Base-by-base conservation (phyloP, 805 yeast species). In the Lipomyces orientalis region DNA sequence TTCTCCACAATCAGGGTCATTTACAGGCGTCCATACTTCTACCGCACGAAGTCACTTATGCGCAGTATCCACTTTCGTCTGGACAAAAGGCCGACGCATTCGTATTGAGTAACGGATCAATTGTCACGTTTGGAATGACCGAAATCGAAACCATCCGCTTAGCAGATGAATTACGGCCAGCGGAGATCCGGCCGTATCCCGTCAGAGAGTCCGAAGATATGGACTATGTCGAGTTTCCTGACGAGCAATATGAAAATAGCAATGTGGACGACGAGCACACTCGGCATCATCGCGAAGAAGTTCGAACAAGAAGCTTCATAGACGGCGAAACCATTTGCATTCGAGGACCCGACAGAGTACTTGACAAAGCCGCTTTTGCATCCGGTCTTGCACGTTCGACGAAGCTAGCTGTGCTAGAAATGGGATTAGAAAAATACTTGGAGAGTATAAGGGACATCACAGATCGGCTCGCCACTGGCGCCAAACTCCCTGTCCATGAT, bases 381-480 rank as follows among this genome's bases (percentile, higher is more conserved):
- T 88, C 91, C 63, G 97, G 97, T 0, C 80, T 93, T 39, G 89
- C 97, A 0, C 80, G 97, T 72, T 90, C 97, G 1, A 93, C 98
- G 0, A 85, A 95, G 75, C 81, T 93, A 56, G 93, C 97, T 0
- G 87, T 92, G 0, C 77, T 93, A 51, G 98, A 93, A 76, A 82
- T 84, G 33, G 82, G 88, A 3, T 80, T 92, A 54, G 97, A 93
- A 71, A 79, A 83, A 34, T 90, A 89, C 73, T 85, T 91, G n/a
- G 79, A 76, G 46, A 76, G 85, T 61, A 88, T 96, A 1, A 85
- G 88, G 72, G 80, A 80, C 37, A 86, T 90, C 57, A 88, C 95
- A 1, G 89, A 88, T 65, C 80, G 82, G 56, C 79, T 93, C 63
- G 87, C 95, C 0, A 79, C 82, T 39, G 97, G 97, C 0, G 65